These are phyloP conservation scores for Macroventuria anomochaeta DNA, from an alignment of 2,329 filamentous ascomycete genomes.

Conservation along the genomic window DNA sequence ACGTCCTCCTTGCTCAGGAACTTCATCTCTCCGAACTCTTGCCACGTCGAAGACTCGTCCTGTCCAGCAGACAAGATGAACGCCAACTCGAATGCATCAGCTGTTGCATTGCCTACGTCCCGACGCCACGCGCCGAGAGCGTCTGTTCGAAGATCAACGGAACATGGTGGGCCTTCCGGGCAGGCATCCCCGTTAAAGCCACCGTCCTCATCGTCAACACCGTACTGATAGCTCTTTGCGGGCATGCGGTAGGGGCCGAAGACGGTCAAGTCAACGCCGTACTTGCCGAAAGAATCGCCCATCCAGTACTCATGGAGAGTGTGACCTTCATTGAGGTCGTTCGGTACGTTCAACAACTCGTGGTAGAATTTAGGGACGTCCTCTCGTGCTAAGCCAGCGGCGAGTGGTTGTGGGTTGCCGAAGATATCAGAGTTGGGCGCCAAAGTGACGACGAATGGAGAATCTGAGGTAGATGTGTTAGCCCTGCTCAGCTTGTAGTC, in stretches of 20 bases:
- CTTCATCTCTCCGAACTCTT: slow-evolving; percentile 64
- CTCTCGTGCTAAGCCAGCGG: slow-evolving; percentile 52
- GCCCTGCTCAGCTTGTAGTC: background rate
- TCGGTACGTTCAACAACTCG: slow-evolving; percentile 59
- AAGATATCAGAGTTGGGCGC: slow-evolving; percentile 57
- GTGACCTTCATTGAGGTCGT: slow-evolving; percentile 58
- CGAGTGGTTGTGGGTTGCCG: slow-evolving; percentile 57
- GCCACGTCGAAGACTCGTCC: slow-evolving; percentile 63
- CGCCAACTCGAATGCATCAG: slow-evolving; percentile 57
- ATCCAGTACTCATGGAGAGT: slow-evolving; percentile 66
- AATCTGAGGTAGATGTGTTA: slow-evolving; percentile 37
- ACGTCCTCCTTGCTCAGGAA: slow-evolving; percentile 58
- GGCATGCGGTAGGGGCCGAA: slow-evolving; percentile 62
- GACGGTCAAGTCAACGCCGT: slow-evolving; percentile 60
- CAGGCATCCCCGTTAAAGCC: slow-evolving; percentile 59
- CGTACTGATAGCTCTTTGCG: slow-evolving; percentile 57
- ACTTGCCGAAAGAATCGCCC: slow-evolving; percentile 61
- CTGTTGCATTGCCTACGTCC: slow-evolving; percentile 60
- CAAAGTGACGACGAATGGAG: slow-evolving; percentile 58
- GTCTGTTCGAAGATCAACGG: slow-evolving; percentile 58
- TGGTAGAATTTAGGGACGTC: slow-evolving; percentile 60
- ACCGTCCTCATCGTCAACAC: slow-evolving; percentile 52
- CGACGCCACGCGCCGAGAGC: slow-evolving; percentile 58
- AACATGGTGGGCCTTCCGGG: slow-evolving; percentile 54
- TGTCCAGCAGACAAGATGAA: slow-evolving; percentile 63